Base-by-base conservation (phyloP, 768 basidiomycete genomes). In the Boletus fagicola region DNA sequence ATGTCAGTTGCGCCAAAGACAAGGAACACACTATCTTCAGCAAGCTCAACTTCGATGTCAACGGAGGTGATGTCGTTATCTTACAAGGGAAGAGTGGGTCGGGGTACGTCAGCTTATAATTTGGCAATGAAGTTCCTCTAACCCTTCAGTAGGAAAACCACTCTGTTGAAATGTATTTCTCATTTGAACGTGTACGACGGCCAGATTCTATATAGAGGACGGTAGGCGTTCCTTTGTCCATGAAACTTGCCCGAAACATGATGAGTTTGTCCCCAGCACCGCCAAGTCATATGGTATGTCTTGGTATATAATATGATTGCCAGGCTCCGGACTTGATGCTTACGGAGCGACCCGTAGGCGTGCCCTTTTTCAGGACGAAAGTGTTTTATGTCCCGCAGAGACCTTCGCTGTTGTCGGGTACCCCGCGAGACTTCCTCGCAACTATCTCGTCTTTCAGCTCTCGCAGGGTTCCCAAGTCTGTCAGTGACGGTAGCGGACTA, bases 381-480 rank as follows among this genome's bases (percentile, higher is more conserved):
- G 85, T 96, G 3, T 81, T 87, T 57, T 96, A 96, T 69, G 86
- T 95, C 26, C 93, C 94, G 1, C 94, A 96, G 72, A 78, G 94
- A 40, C 88, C 94, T 0, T 89, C 92, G 1, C 77, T 95, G n/a
- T 82, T 96, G 22, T 83, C 92, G 1, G 88, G 88, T 5, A 87
- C 88, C 3, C 94, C 94, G 0, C 77, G 79, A 24, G 85, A 87
- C 57, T 91, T 95, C 63, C 73, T 94, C 54, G 66, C 72, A 4
- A 75, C 80, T 0, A 74, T 94, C 57, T 74, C 75, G 30, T 72
- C 76, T 8, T 87, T 90, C 65, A 62, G 62, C 51, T 77, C 76
- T 57, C 84, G 74, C 70, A 74, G 66, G 46, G 57, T 61, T 1
- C 65, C 65, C 56, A 52, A 51, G 51, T 65, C 67, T 31, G 60